Base-by-base conservation (phyloP, 2,329 filamentous ascomycete species). In the Exophiala oligosperma region DNA sequence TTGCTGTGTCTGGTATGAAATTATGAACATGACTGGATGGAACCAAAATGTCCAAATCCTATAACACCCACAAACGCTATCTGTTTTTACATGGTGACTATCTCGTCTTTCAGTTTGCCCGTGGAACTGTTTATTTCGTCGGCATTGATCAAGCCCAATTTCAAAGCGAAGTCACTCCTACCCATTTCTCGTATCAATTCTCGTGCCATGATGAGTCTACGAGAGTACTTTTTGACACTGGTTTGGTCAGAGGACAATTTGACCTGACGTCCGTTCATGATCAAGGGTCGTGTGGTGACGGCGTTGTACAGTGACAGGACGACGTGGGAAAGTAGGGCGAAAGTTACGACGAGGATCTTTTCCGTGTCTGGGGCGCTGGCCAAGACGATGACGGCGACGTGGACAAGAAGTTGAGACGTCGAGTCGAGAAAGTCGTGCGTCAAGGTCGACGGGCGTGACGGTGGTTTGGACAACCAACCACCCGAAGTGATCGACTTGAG, bases 401-500 rank as follows among this genome's bases (percentile, higher is more conserved):
- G 87, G 3, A 86, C 83, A 56, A 84, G 73, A 48, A 87, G 64
- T 62, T 84, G 85, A 8, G 83, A 79, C 0, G 72, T 21, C 59
- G 56, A 59, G 11, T 62, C 59, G 23, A 54, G 2, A 4, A 21
- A 35, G 2, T 54, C 49, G 21, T 60, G 81, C 79, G 52, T 17
- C 17, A 17, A 17, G 17, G 17, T 17, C 17, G 17, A 17, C 1
- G 17, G 17, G 17, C 17, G 17, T 83, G 70, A 64, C 79, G 78
- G 76, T 62, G 11, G 1, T 86, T 80, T 68, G 81, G 78, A 40
- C 78, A 88, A 70, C 84, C 84, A 87, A 28, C 76, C 66, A 2
- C 81, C 79, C 2, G 81, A 79, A 1, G 84, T 86, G 41, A 87
- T 76, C 29, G 84, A 83, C 56, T 83, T 82, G 5, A 87, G 73